A percentile compares a stretch with the other conserved stretches of the same genome.
Evolutionary conservation across 805 yeast species (phyloP).

Genomic region (Dipodascopsis tothii): DNA sequence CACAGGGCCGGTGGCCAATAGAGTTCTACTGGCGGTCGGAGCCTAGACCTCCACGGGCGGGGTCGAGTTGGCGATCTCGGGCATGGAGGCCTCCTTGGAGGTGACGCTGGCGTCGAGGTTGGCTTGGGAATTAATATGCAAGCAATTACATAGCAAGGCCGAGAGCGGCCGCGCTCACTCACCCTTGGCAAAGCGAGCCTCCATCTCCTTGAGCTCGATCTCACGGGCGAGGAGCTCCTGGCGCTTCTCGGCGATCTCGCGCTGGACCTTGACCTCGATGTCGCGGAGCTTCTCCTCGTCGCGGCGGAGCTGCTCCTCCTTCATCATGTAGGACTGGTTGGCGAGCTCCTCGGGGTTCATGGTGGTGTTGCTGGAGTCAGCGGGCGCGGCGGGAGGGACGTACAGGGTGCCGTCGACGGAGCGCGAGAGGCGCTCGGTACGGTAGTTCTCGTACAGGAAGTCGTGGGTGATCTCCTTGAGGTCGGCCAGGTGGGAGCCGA

Average conservation of each 20-base stretch:
- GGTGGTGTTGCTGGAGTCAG: slow-evolving; percentile 18
- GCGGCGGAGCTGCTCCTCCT: slow-evolving; percentile 38
- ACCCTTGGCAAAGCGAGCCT: slow-evolving; percentile 29
- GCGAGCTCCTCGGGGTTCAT: slow-evolving; percentile 36
- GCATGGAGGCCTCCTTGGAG: background rate
- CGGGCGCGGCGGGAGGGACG: background rate
- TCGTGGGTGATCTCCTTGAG: slow-evolving; percentile 75
- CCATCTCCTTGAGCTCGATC: slow-evolving; percentile 35
- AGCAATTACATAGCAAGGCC: too few species aligned
- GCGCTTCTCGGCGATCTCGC: slow-evolving; percentile 35
- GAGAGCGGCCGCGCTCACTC: background rate
- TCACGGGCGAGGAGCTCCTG: slow-evolving; percentile 34
- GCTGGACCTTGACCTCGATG: slow-evolving; percentile 33
- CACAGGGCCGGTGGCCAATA: too few species aligned
- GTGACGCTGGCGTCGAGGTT: background rate
- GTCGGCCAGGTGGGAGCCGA: slow-evolving; percentile 78
- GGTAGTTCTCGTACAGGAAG: slow-evolving; percentile 65
- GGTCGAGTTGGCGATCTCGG: too few species aligned
- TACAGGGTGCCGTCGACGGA: slow-evolving; percentile 16
- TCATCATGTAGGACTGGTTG: slow-evolving; percentile 33
- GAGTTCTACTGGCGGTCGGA: too few species aligned
- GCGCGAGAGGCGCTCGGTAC: slow-evolving; percentile 63
- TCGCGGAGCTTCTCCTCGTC: slow-evolving; percentile 35
- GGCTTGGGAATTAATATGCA: too few species aligned
- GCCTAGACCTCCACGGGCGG: too few species aligned